Conservation (phyloP, 352 stramenopile genomes). For the Aphanomyces invadans region DNA sequence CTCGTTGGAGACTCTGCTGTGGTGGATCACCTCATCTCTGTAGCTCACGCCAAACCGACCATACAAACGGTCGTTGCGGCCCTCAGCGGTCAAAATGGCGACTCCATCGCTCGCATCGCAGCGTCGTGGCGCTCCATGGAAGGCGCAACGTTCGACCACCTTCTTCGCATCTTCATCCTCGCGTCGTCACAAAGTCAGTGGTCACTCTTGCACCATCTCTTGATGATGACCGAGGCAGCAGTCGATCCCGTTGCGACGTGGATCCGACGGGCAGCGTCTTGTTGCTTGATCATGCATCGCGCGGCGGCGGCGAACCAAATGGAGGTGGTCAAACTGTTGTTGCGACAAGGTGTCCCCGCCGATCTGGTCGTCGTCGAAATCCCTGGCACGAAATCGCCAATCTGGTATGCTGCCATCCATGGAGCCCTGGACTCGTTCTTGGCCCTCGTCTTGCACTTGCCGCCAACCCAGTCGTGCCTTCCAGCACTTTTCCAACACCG, state of each 20-base stretch:
- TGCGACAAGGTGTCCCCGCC: background rate
- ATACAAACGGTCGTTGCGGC: slow-evolving; percentile 8
- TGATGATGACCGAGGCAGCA: background rate
- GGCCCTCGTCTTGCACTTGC: slow-evolving; percentile 1
- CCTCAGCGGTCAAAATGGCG: background rate
- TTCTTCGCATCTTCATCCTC: slow-evolving; percentile 17
- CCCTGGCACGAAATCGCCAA: background rate
- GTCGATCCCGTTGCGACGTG: slow-evolving; percentile 13
- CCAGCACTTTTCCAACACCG: background rate
- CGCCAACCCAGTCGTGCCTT: background rate
- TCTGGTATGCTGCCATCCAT: slow-evolving; percentile 20
- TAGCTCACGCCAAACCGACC: background rate
- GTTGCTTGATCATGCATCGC: slow-evolving; percentile 18
- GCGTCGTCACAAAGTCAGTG: slow-evolving; percentile 6
- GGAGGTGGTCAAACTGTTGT: slow-evolving; percentile 2
- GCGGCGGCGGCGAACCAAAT: slow-evolving; percentile 23
- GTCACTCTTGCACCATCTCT: background rate
- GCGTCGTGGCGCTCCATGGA: background rate
- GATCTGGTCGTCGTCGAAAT: slow-evolving; percentile 19
- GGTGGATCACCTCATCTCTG: background rate
- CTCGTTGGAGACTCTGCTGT: background rate
- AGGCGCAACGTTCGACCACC: slow-evolving; percentile 17
- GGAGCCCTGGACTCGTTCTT: slow-evolving; percentile 10
- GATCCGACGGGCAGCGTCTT: slow-evolving; percentile 20
- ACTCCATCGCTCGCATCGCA: background rate